Conservation (phyloP, 208 protist genomes). For the Willaertia magna region DNA sequence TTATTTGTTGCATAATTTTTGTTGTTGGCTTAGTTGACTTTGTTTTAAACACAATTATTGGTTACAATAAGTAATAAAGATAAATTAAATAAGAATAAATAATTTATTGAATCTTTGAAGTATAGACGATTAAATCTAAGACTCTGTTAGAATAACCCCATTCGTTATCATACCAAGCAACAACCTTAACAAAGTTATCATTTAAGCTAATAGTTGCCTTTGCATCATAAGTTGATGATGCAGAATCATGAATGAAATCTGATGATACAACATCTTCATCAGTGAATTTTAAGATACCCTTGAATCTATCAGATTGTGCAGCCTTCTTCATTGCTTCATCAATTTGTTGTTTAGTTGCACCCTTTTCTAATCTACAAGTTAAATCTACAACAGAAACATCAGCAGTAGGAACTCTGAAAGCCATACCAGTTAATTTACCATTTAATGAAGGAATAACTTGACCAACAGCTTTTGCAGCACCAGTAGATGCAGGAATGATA, state of each 20-base stretch:
- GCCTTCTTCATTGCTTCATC: constrained; percentile 78
- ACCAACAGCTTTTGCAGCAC: constrained; percentile 95
- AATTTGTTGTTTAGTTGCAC: constrained; percentile 88
- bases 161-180: constrained; percentile 99
- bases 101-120: constrained; percentile 7
- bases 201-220: constrained; percentile 88
- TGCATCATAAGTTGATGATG: constrained; percentile 94
- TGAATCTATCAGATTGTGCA: constrained; percentile 60
- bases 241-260: constrained; percentile 87
- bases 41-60: too few species aligned
- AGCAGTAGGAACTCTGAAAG: constrained; percentile 94
- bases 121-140: constrained; percentile 83
- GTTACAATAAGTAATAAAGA: too few species aligned
- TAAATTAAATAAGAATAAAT: too few species aligned
- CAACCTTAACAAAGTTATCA: constrained; percentile 95
- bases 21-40: too few species aligned
- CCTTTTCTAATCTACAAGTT: constrained; percentile 73
- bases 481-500: constrained; percentile 98
- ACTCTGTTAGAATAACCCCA: constrained; percentile 96
- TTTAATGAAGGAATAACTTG: constrained; percentile 75
- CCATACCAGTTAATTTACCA: constrained; percentile 86
- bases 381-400: constrained; percentile 98
- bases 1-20: too few species aligned
- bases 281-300: constrained; percentile 93
- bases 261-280: constrained; percentile 93